Evolutionary conservation across 345 rosid species (phyloP).

Genomic region (Eucalyptus virginea): DNA sequence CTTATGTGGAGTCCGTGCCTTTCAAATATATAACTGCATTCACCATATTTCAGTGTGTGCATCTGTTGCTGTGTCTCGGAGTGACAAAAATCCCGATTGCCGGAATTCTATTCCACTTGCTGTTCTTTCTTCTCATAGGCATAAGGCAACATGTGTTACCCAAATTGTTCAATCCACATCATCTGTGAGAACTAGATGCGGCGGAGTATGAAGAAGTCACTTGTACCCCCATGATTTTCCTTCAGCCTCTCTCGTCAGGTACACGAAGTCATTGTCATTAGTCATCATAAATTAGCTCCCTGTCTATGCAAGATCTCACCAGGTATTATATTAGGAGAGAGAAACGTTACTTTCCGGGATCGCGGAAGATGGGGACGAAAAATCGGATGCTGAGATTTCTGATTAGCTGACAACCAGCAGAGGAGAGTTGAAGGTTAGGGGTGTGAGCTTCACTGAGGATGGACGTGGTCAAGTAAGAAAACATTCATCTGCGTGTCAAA

Average conservation of each 20-base stretch:
- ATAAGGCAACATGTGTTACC: constrained; percentile 65
- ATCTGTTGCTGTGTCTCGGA: constrained; percentile 54
- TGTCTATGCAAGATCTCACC: background rate
- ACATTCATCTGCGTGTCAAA: background rate
- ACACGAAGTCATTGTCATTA: background rate
- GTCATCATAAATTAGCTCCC: background rate
- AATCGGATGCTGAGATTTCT: constrained; percentile 47
- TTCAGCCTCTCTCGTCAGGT: constrained; percentile 12
- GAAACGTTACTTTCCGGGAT: background rate
- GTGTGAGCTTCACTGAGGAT: constrained; percentile 41
- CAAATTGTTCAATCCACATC: constrained; percentile 23
- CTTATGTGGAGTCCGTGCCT: constrained; percentile 65
- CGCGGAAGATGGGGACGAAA: constrained; percentile 13
- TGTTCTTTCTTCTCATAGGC: constrained; percentile 58
- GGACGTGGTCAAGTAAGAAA: constrained; percentile 6
- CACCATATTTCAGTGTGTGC: constrained; percentile 47
- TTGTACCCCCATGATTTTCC: constrained; percentile 23
- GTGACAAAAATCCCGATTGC: constrained; percentile 83
- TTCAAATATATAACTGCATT: constrained; percentile 36
- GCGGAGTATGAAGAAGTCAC: constrained; percentile 72
- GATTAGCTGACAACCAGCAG: constrained; percentile 73
- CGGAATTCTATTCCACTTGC: constrained; percentile 73
- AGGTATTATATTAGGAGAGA: constrained; percentile 10
- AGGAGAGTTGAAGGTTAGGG: constrained; percentile 62
- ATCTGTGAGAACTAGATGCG: constrained; percentile 53